Evolutionary conservation across 352 stramenopile genomes (phyloP).

Genomic region (Globisporangium emineosum): DNA sequence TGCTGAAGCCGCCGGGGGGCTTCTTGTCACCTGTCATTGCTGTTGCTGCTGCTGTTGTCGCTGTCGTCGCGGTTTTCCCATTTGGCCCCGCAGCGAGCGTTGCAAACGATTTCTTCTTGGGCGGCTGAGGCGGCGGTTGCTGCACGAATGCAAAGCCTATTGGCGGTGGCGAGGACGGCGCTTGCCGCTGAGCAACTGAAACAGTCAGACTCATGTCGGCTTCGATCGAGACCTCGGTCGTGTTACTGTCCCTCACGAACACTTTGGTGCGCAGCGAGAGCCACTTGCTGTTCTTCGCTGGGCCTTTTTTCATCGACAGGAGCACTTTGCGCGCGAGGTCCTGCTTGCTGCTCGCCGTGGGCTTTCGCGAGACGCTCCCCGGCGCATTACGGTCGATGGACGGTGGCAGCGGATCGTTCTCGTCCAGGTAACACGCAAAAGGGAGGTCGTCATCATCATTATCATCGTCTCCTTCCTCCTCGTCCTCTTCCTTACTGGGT

Average conservation of each 20-base stretch:
- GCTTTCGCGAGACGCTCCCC: slow-evolving; percentile 15
- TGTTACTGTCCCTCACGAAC: background rate
- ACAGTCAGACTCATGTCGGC: slow-evolving; percentile 3
- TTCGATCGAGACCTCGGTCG: slow-evolving; percentile 3
- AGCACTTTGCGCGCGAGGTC: slow-evolving; percentile 19
- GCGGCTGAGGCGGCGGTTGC: background rate
- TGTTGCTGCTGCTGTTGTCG: background rate
- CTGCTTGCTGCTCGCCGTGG: background rate
- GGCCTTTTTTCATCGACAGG: slow-evolving; percentile 9
- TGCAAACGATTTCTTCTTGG: slow-evolving; percentile 12
- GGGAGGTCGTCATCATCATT: background rate
- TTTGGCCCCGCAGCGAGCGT: background rate
- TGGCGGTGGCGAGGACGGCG: background rate
- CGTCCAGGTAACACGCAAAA: slow-evolving; percentile 17
- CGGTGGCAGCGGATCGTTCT: slow-evolving; percentile 6
- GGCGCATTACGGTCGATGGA: slow-evolving; percentile 22
- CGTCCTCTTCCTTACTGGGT: background rate
- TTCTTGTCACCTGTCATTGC: slow-evolving; percentile 11
- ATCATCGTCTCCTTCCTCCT: no score
- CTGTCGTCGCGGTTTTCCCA: background rate
- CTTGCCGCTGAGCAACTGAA: background rate
- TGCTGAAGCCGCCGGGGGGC: background rate
- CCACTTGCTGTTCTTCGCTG: slow-evolving; percentile 17
- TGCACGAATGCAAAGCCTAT: no score
- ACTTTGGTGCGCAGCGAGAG: slow-evolving; percentile 13